Conservation (phyloP, 495 filamentous ascomycete genomes). For the Pseudoneurospora amorphoporcata region DNA sequence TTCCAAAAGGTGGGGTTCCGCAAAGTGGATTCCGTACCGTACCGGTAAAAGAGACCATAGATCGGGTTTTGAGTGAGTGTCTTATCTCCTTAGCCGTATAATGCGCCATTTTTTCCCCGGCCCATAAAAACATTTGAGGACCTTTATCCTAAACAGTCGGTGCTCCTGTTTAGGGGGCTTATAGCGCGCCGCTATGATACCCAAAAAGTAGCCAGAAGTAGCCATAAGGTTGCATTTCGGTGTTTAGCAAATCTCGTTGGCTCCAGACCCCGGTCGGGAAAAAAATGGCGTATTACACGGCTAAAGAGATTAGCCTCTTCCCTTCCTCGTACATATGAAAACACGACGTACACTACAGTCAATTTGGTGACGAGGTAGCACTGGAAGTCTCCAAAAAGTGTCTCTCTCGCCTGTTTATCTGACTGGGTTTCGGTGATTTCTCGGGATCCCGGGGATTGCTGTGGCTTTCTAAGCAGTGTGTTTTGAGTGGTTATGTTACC, state of each 20-base stretch:
- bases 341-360: background rate
- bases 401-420: constrained; percentile 5
- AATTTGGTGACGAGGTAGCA: background rate
- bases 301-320: background rate
- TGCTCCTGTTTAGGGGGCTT: too few species aligned
- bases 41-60: background rate
- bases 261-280: too few species aligned
- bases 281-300: too few species aligned
- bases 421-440: constrained; percentile 20
- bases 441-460: constrained; percentile 14
- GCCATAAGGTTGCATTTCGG: too few species aligned
- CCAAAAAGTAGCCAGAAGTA: too few species aligned
- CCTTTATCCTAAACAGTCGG: too few species aligned
- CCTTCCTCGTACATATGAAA: background rate
- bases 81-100: too few species aligned
- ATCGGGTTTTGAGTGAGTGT: background rate
- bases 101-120: too few species aligned
- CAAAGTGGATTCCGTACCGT: background rate
- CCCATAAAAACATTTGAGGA: too few species aligned
- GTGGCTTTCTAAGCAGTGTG: background rate
- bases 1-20: constrained; percentile 14
- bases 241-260: too few species aligned
- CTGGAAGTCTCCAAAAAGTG: constrained; percentile 1
- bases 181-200: too few species aligned
- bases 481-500: background rate